Base-by-base conservation (phyloP, 139 green algal genomes). In the Coelastrella sp. region DNA sequence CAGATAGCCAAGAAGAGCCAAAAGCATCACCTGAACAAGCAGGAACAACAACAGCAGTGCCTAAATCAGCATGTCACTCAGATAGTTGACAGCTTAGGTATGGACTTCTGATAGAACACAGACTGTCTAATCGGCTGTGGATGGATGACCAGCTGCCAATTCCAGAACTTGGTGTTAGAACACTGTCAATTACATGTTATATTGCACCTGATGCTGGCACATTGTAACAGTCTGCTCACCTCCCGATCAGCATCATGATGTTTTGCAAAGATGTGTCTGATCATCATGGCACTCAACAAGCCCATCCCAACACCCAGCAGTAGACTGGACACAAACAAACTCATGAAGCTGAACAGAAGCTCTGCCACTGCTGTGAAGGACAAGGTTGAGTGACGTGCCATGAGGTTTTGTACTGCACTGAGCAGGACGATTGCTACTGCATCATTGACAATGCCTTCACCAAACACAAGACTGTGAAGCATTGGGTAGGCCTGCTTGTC, bases 401-500 rank as follows among this genome's bases (percentile, higher is more conserved):
- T 35, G 38, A 79, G 38, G 8, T 35, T 60, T 37, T 57, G 43
- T 35, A 96, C 89, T 13, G 91, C 79, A 23, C 87, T 72, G 35
- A 97, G 92, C 79, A 97, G 83, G 45, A 96, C 94, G 19, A 97
- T 90, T 21, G 88, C 84, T 13, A 93, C 92, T 76, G 94, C 94
- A 75, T 97, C 94, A 84, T 97, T 98, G 30, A 97, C 89, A 37
- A 97, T 91, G 11, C 92, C 94, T 76, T 97, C 94, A 34, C 94
- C 94, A 87, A 97, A 97, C 34, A 97, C 90, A 15, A 97, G 84
- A 32, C 72, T 87, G 92, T 95, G 93, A 9, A 97, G 91, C 23
- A 96, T 41, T 0, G 94, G 93, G 25, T 81, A 81, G 60, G 85
- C 50, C 23, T 91, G 80, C 23, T 48, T 15, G 23, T 79, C 69